Conservation (phyloP, 2,329 filamentous ascomycete genomes). For the Venturia oleaginea region DNA sequence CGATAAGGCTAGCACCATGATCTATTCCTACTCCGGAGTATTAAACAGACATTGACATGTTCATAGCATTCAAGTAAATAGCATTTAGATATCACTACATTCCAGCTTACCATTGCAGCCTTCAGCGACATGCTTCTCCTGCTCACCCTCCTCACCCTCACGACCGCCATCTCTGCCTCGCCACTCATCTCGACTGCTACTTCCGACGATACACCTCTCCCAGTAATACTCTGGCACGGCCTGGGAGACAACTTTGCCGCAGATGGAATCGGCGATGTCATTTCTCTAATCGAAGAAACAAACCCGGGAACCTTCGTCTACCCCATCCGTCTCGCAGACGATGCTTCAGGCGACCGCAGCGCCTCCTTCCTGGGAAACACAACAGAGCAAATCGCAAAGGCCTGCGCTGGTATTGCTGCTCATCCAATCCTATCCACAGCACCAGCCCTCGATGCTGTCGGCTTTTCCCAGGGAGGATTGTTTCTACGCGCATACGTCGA, state of each 20-base stretch:
- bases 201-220: conserved; percentile 50
- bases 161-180: conserved; percentile 1
- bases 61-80: too few relatives aligned
- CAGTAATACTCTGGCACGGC: conserved; percentile 91
- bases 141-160: background rate
- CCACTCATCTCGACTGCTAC: background rate
- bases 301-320: conserved; percentile 83
- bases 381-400: conserved; percentile 62
- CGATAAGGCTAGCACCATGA: too few relatives aligned
- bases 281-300: conserved; percentile 57
- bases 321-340: conserved; percentile 61
- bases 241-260: conserved; percentile 66
- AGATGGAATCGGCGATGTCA: conserved; percentile 64
- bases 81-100: background rate
- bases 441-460: conserved; percentile 78
- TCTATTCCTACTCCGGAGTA: too few relatives aligned
- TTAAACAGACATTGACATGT: too few relatives aligned
- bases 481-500: conserved; percentile 90
- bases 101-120: too few relatives aligned
- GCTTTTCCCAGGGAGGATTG: conserved; percentile 92
- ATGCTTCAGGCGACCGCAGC: conserved; percentile 60
- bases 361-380: conserved; percentile 90
- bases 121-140: background rate
- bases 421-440: conserved; percentile 75
- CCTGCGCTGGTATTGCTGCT: conserved; percentile 66